Conservation (phyloP, 2,329 filamentous ascomycete genomes). For the Cercospora beticola region DNA sequence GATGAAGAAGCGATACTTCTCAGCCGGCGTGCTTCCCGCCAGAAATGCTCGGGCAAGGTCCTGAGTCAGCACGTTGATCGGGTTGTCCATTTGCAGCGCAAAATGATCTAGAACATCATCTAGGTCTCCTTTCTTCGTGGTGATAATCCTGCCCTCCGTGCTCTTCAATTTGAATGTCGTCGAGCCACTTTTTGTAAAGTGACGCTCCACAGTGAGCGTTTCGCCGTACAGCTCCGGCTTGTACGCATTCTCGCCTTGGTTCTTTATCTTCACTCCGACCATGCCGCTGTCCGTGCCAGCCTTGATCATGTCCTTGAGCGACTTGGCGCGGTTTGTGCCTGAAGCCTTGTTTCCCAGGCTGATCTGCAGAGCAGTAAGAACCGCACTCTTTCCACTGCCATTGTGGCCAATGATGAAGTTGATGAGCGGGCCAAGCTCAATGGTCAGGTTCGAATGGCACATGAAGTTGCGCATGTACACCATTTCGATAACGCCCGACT, state of each 20-base stretch:
- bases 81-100: conserved; percentile 91
- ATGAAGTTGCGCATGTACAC: conserved; percentile 92
- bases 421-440: conserved; percentile 86
- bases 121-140: conserved; percentile 79
- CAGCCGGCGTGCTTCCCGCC: conserved; percentile 73
- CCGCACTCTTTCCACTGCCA: conserved; percentile 94
- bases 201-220: conserved; percentile 84
- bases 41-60: conserved; percentile 93
- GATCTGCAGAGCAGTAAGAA: conserved; percentile 86
- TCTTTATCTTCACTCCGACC: conserved; percentile 85
- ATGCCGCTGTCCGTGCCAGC: conserved; percentile 73
- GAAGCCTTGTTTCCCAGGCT: conserved; percentile 95
- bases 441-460: conserved; percentile 82
- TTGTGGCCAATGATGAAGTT: conserved; percentile 99
- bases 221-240: conserved; percentile 78
- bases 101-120: conserved; percentile 94
- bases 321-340: conserved; percentile 86
- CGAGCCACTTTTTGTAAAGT: conserved; percentile 70
- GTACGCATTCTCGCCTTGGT: conserved; percentile 81
- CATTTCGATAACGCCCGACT: conserved; percentile 83
- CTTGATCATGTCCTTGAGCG: conserved; percentile 86
- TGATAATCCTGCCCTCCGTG: conserved; percentile 66
- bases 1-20: conserved; percentile 96
- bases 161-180: conserved; percentile 86
- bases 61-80: conserved; percentile 91